A percentile compares a stretch with the other conserved stretches of the same genome.
Conservation (phyloP, 2,329 filamentous ascomycete genomes). For the Didymella pinodella region DNA sequence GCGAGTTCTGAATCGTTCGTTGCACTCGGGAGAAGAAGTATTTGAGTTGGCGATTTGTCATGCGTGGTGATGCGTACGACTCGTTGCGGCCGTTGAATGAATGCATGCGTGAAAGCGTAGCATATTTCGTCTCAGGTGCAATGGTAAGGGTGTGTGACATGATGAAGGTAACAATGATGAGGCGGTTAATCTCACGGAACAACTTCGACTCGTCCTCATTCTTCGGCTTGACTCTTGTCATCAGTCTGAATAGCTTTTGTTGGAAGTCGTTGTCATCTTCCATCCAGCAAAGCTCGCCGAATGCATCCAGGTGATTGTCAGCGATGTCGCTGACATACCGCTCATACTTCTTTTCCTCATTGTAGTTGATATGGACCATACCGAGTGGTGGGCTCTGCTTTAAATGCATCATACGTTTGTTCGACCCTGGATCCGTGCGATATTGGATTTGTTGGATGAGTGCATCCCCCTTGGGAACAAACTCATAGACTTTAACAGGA, state of each 20-base stretch:
- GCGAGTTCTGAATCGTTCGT: conserved; percentile 50
- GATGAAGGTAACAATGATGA: conserved; percentile 59
- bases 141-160: conserved; percentile 59
- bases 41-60: conserved; percentile 60
- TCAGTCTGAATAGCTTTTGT: conserved; percentile 52
- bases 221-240: conserved; percentile 51
- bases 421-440: conserved; percentile 48
- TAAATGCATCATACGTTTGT: conserved; percentile 37
- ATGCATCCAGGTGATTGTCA: conserved; percentile 51
- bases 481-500: conserved; percentile 57
- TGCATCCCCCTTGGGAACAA: conserved; percentile 52
- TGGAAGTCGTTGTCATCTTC: conserved; percentile 58
- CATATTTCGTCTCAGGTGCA: conserved; percentile 48
- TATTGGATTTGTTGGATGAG: conserved; percentile 55
- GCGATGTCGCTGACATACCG: conserved; percentile 56
- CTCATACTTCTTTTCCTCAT: conserved; percentile 56
- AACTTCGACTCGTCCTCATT: conserved; percentile 53
- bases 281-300: conserved; percentile 54
- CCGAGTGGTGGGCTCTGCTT: conserved; percentile 58
- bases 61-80: conserved; percentile 53
- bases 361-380: conserved; percentile 55
- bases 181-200: conserved; percentile 55
- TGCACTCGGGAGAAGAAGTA: conserved; percentile 59
- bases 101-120: conserved; percentile 51
- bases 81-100: conserved; percentile 43